Evolutionary conservation across 108 stramenopile species (phyloP).

Genomic region (Schizochytrium sp.): DNA sequence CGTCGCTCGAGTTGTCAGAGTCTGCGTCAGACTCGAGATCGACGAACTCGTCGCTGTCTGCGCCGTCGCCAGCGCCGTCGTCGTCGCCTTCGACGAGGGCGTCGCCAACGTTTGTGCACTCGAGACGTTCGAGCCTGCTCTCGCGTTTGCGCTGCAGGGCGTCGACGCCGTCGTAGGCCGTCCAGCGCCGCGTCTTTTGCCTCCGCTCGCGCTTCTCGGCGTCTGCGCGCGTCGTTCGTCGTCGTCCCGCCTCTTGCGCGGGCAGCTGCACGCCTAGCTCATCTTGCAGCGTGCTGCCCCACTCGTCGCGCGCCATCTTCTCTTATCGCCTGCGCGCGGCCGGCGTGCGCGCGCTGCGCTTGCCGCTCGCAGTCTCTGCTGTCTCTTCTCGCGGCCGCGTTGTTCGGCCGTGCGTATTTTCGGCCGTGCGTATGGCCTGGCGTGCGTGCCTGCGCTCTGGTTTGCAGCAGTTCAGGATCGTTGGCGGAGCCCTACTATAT

Average conservation of each 20-base stretch:
- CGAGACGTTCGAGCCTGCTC: background rate
- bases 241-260: background rate
- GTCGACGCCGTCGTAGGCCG: background rate
- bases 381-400: no score
- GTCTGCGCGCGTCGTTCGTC: background rate
- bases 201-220: conserved; percentile 7
- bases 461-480: no score
- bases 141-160: background rate
- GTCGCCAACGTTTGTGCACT: background rate
- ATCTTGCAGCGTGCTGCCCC: background rate
- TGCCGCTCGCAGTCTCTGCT: no score
- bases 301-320: background rate
- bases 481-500: no score
- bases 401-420: no score
- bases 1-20: background rate
- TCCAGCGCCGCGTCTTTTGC: background rate
- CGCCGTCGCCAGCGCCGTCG: background rate
- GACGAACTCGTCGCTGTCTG: background rate
- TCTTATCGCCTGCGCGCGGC: no score
- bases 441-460: no score
- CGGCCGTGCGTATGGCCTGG: no score
- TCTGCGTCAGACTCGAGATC: background rate
- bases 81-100: background rate
- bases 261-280: background rate
- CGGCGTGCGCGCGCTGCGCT: no score